These are phyloP conservation scores for Arthrobotrys iridis DNA, from an alignment of 2,329 filamentous ascomycete species.

Conservation along the genomic window DNA sequence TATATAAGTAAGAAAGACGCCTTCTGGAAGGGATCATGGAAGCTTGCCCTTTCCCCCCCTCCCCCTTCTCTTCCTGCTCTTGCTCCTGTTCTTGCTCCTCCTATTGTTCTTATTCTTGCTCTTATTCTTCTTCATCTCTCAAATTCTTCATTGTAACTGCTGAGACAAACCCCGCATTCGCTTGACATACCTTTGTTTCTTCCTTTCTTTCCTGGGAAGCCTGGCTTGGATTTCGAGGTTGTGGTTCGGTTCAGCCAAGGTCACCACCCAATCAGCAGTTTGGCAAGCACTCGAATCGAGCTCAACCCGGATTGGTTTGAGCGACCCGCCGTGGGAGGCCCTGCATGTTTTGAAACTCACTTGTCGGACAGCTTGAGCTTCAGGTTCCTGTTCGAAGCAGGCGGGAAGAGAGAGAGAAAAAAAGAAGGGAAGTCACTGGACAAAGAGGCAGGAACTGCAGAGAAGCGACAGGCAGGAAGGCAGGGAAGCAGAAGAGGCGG, in stretches of 20 bases:
- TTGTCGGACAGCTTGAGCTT: conserved; percentile 16
- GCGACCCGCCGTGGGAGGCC: conserved; percentile 39
- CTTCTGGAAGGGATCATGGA: conserved; percentile 51
- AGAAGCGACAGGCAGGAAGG: too few relatives aligned
- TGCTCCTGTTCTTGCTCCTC: not conserved
- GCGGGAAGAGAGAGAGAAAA: not conserved
- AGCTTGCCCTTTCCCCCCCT: conserved; percentile 6
- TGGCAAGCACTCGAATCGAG: too few relatives aligned
- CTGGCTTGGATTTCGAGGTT: not conserved
- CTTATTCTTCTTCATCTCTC: too few relatives aligned
- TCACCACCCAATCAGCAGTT: too few relatives aligned
- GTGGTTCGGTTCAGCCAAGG: not conserved
- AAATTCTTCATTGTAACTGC: too few relatives aligned
- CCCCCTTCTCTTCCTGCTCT: not conserved
- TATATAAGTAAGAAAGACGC: not conserved
- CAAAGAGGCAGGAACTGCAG: too few relatives aligned
- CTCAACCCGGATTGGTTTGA: conserved; percentile 24
- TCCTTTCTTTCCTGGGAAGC: not conserved
- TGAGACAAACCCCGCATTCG: too few relatives aligned
- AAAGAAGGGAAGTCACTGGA: not conserved
- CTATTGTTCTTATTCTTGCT: not conserved
- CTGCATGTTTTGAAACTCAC: conserved; percentile 53
- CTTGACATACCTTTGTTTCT: too few relatives aligned
- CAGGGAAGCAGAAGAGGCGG: not conserved
- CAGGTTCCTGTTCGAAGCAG: conserved; percentile 4